phyloP scores from a whole-genome alignment of 495 filamentous ascomycete genomes.

The Emericellopsis terricola region DNA sequence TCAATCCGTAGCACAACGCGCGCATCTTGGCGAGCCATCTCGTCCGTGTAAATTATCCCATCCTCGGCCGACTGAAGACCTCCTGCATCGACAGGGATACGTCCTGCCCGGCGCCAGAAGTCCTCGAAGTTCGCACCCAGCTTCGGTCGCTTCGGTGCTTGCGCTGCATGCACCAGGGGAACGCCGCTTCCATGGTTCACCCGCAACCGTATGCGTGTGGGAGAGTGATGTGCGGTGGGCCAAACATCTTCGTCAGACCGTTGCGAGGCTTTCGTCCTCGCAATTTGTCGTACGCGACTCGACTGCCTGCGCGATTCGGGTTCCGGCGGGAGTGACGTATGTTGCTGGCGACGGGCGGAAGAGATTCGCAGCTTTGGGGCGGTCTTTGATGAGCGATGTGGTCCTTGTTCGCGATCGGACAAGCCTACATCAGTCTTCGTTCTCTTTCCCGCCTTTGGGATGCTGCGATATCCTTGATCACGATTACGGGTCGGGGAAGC shows the following conservation, averaged over 20 bases:
- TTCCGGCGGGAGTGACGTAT: slow-evolving; percentile 1
- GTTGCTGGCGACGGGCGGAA: background rate
- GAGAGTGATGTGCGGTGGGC: slow-evolving; percentile 7
- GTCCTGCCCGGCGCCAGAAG: slow-evolving; percentile 25
- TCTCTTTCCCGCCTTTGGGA: too few relatives aligned
- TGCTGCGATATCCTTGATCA: too few relatives aligned
- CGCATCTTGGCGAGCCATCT: slow-evolving; percentile 33
- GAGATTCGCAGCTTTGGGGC: slow-evolving; percentile 12
- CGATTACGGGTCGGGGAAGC: slow-evolving; percentile 7
- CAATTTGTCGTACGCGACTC: slow-evolving; percentile 1
- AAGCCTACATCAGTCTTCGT: too few relatives aligned
- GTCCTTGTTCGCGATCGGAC: too few relatives aligned
- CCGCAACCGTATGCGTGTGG: slow-evolving; percentile 22
- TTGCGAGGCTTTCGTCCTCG: too few relatives aligned
- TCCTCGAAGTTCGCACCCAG: slow-evolving; percentile 32
- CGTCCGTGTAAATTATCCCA: slow-evolving; percentile 29
- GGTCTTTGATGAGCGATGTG: slow-evolving; percentile 10
- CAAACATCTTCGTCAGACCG: background rate
- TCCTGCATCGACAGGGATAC: slow-evolving; percentile 28
- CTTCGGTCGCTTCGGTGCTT: slow-evolving; percentile 26
- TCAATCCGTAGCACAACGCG: slow-evolving; percentile 40
- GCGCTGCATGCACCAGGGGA: slow-evolving; percentile 35
- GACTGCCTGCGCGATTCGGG: slow-evolving; percentile 3
- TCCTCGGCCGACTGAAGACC: slow-evolving; percentile 37
- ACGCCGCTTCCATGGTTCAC: slow-evolving; percentile 17